Conservation (phyloP, 1,284 basidiomycete genomes). For the Apiotrichum montevideense region DNA sequence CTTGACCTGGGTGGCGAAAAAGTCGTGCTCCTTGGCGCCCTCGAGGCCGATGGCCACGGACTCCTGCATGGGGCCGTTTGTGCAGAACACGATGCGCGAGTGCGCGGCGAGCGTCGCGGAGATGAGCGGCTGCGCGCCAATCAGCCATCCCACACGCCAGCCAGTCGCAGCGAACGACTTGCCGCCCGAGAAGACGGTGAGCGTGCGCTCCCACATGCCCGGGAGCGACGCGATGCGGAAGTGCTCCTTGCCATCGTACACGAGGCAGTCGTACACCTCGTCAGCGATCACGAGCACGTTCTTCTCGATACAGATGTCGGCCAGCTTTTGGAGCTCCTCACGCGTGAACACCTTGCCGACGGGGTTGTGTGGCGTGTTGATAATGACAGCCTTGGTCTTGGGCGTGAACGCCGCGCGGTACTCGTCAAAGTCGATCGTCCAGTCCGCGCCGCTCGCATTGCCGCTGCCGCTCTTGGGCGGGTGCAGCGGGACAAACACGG, state of each 20-base stretch:
- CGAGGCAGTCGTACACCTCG: slow-evolving; percentile 97
- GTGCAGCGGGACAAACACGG: slow-evolving; percentile 90
- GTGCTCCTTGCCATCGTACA: slow-evolving; percentile 82
- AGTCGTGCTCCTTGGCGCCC: slow-evolving; percentile 62
- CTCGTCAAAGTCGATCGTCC: slow-evolving; percentile 80
- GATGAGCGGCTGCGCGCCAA: slow-evolving; percentile 79
- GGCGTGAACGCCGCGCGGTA: slow-evolving; percentile 74
- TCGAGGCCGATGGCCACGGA: slow-evolving; percentile 82
- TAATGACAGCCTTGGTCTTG: slow-evolving; percentile 83
- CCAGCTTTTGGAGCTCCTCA: slow-evolving; percentile 75
- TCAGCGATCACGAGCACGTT: slow-evolving; percentile 91
- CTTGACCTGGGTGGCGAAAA: slow-evolving; percentile 69
- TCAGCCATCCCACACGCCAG: slow-evolving; percentile 92
- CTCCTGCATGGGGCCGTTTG: slow-evolving; percentile 86
- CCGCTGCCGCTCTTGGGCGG: slow-evolving; percentile 60
- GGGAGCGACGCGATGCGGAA: slow-evolving; percentile 84
- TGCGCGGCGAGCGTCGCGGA: slow-evolving; percentile 79
- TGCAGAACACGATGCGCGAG: slow-evolving; percentile 91
- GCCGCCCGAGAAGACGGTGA: slow-evolving; percentile 74
- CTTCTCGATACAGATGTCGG: slow-evolving; percentile 79
- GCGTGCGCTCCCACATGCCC: slow-evolving; percentile 96
- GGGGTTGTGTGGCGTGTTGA: slow-evolving; percentile 95
- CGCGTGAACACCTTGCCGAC: slow-evolving; percentile 90
- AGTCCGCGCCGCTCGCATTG: slow-evolving; percentile 63
- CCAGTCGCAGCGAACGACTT: slow-evolving; percentile 97